phyloP scores from a whole-genome alignment of 768 basidiomycete species.

The Amanita fuliginea region DNA sequence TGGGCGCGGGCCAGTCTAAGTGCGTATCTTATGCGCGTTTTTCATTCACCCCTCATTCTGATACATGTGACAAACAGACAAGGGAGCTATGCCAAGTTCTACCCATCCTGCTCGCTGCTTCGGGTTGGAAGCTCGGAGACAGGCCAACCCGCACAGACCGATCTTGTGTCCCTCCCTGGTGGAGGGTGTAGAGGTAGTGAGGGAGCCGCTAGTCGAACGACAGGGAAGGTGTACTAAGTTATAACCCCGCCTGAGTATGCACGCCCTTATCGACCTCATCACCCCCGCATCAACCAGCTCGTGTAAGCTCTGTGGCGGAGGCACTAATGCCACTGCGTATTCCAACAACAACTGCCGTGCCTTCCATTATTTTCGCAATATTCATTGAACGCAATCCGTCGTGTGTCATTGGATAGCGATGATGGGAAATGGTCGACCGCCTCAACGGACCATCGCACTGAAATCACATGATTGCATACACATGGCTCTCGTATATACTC shows the following conservation, averaged over 20 bases:
- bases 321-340: not conserved
- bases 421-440: no score
- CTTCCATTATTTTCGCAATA: not conserved
- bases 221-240: no score
- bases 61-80: slow-evolving; percentile 17
- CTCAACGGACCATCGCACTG: no score
- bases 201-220: no score
- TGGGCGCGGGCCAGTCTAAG: not conserved
- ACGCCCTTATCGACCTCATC: not conserved
- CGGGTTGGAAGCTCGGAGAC: slow-evolving; percentile 41
- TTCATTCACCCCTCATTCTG: not conserved
- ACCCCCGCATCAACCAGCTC: not conserved
- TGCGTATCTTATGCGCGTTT: not conserved
- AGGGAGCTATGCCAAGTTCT: slow-evolving; percentile 59
- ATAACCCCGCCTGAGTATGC: no score
- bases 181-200: no score
- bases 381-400: no score
- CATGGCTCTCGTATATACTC: no score
- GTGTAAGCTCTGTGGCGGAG: not conserved
- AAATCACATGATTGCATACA: no score
- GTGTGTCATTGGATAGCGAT: no score
- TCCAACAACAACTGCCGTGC: not conserved
- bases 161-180: slow-evolving; percentile 61
- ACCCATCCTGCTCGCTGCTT: slow-evolving; percentile 59
- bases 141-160: slow-evolving; percentile 30